Conservation (phyloP, 1,139 yeast species). For the Debaryomyces psychrophilus region DNA sequence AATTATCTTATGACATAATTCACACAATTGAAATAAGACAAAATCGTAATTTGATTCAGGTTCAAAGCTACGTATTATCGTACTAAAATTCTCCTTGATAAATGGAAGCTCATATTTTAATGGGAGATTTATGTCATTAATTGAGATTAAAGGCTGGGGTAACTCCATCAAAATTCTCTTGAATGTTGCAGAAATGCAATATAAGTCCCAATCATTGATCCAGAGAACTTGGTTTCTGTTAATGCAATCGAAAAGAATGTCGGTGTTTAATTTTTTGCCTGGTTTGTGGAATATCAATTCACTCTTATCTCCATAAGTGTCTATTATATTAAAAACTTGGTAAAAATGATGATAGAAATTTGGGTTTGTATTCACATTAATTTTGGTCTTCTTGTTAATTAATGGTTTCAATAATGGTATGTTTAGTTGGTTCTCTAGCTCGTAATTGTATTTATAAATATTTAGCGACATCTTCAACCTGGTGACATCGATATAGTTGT, state of each 20-base stretch:
- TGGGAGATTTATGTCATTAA: conserved; percentile 48
- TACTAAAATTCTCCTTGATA: conserved; percentile 37
- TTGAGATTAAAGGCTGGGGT: conserved; percentile 48
- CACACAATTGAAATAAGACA: conserved; percentile 45
- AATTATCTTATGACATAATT: conserved; percentile 41
- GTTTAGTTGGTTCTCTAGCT: conserved; percentile 29
- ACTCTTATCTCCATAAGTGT: conserved; percentile 44
- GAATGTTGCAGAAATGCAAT: conserved; percentile 58
- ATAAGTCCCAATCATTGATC: conserved; percentile 67
- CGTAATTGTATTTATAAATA: conserved; percentile 56
- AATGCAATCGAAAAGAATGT: conserved; percentile 54
- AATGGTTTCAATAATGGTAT: conserved; percentile 25
- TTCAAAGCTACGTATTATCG: conserved; percentile 26
- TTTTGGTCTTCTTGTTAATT: conserved; percentile 26
- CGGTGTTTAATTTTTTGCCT: conserved; percentile 55
- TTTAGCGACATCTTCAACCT: conserved; percentile 74
- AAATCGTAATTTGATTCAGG: conserved; percentile 19
- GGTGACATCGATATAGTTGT: conserved; percentile 71
- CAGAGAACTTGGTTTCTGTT: conserved; percentile 56
- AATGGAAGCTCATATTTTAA: conserved; percentile 47
- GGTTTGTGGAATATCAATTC: conserved; percentile 61
- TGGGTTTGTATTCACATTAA: conserved; percentile 28
- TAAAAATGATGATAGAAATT: conserved; percentile 42
- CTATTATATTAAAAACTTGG: conserved; percentile 53
- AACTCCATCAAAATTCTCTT: conserved; percentile 51